Evolutionary conservation across 495 filamentous ascomycete species (phyloP).

Genomic region (Hyaloscypha variabilis): DNA sequence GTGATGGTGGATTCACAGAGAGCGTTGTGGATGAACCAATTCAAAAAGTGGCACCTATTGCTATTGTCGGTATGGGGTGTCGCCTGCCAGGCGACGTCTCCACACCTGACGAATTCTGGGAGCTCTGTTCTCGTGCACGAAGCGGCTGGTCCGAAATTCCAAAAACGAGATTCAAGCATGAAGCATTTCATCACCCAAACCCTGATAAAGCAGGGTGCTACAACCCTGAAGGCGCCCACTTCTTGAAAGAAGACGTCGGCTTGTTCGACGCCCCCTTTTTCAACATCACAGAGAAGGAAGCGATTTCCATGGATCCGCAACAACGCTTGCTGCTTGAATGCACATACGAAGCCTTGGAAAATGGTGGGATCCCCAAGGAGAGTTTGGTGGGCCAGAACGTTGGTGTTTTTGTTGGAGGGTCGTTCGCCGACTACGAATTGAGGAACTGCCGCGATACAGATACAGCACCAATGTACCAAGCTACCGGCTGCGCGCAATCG

Average conservation of each 20-base stretch:
- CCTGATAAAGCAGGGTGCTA: not conserved
- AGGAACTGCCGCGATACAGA: constrained; percentile 38
- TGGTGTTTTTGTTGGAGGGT: constrained; percentile 19
- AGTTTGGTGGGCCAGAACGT: not conserved
- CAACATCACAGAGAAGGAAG: not conserved
- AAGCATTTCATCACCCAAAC: not conserved
- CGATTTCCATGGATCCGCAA: not conserved
- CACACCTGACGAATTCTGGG: not conserved
- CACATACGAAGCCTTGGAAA: not conserved
- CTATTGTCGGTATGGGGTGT: not conserved
- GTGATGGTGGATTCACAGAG: no score
- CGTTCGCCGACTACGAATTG: constrained; percentile 38
- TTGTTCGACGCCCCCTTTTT: not conserved
- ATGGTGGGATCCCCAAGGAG: constrained; percentile 31
- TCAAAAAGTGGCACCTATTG: no score
- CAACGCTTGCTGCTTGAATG: not conserved
- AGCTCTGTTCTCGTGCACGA: not conserved
- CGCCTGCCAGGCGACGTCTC: not conserved
- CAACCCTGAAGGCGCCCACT: not conserved
- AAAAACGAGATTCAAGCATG: not conserved
- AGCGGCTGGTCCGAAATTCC: not conserved
- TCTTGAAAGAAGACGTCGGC: not conserved
- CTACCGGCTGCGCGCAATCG: constrained; percentile 48
- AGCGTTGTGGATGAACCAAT: no score
- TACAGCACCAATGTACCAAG: constrained; percentile 30